Conservation (phyloP, 2,329 filamentous ascomycete genomes). For the Nigrospora sphaerica region DNA sequence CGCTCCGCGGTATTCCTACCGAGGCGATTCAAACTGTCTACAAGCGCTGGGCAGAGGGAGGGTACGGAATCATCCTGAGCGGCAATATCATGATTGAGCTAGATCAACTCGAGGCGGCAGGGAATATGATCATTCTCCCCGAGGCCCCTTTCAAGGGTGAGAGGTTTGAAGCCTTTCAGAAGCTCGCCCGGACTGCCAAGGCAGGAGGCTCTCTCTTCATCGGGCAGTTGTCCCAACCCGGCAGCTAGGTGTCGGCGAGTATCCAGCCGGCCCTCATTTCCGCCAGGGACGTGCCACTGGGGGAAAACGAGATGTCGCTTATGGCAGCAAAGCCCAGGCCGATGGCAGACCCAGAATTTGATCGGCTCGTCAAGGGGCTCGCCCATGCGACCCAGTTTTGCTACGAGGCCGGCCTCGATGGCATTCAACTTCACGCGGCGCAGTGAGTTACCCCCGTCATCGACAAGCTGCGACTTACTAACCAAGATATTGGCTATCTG, state of each 20-base stretch:
- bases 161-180: slow-evolving; percentile 46
- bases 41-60: slow-evolving; percentile 45
- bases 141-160: slow-evolving; percentile 34
- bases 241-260: slow-evolving; percentile 36
- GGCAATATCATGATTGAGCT: slow-evolving; percentile 54
- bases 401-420: slow-evolving; percentile 20
- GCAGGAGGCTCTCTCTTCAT: slow-evolving; percentile 44
- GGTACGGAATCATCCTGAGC: slow-evolving; percentile 41
- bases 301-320: slow-evolving; percentile 21
- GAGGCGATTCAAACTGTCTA: slow-evolving; percentile 35
- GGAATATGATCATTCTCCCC: slow-evolving; percentile 45
- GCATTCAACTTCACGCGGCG: slow-evolving; percentile 37
- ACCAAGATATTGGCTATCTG: slow-evolving; percentile 37
- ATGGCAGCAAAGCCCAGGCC: slow-evolving; percentile 21
- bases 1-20: slow-evolving; percentile 10
- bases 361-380: slow-evolving; percentile 7
- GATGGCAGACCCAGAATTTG: slow-evolving; percentile 5
- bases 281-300: slow-evolving; percentile 40
- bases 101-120: slow-evolving; percentile 41
- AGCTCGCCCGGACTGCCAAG: slow-evolving; percentile 39
- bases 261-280: slow-evolving; percentile 43
- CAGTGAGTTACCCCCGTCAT: slow-evolving; percentile 22
- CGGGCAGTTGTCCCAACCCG: slow-evolving; percentile 50
- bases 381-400: slow-evolving; percentile 6
- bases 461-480: too few relatives aligned